A percentile compares a stretch with the other conserved stretches of the same genome.
phyloP scores from a whole-genome alignment of 495 filamentous ascomycete species.

The Lophium mytilinum region DNA sequence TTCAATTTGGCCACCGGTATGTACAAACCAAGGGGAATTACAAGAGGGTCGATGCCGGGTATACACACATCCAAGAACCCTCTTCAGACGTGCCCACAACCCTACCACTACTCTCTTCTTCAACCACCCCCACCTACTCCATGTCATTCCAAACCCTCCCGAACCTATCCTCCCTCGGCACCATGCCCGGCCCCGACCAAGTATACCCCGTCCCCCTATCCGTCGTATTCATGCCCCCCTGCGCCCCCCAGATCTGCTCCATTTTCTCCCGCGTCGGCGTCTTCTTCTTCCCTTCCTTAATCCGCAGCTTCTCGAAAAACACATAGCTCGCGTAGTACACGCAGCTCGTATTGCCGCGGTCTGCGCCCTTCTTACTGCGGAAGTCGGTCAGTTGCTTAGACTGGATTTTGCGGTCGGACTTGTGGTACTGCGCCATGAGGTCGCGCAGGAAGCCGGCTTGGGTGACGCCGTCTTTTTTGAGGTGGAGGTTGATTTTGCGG shows the following conservation, averaged over 20 bases:
- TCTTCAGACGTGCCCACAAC: too few relatives aligned
- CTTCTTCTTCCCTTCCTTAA: constrained; percentile 48
- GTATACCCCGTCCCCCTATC: too few relatives aligned
- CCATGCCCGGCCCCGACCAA: too few relatives aligned
- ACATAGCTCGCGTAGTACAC: constrained; percentile 47
- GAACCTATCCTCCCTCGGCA: too few relatives aligned
- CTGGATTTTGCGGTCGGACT: constrained; percentile 31
- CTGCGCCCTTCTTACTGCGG: constrained; percentile 39
- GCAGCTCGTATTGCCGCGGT: constrained; percentile 34
- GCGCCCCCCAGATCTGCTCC: constrained; percentile 40
- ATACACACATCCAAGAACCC: too few relatives aligned
- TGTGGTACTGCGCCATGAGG: constrained; percentile 30
- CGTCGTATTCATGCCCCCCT: constrained; percentile 4
- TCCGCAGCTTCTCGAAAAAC: constrained; percentile 52
- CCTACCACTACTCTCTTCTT: too few relatives aligned
- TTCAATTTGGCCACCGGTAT: too few relatives aligned
- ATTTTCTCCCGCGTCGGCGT: constrained; percentile 42
- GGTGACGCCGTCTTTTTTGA: constrained; percentile 40
- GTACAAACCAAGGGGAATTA: too few relatives aligned
- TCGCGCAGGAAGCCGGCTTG: constrained; percentile 46
- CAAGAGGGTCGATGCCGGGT: too few relatives aligned
- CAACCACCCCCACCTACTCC: too few relatives aligned
- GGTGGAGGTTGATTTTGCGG: constrained; percentile 44
- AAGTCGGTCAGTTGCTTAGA: constrained; percentile 41
- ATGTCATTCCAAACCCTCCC: too few relatives aligned